Conservation (phyloP, 352 stramenopile genomes). For the Globisporangium abappressorium region DNA sequence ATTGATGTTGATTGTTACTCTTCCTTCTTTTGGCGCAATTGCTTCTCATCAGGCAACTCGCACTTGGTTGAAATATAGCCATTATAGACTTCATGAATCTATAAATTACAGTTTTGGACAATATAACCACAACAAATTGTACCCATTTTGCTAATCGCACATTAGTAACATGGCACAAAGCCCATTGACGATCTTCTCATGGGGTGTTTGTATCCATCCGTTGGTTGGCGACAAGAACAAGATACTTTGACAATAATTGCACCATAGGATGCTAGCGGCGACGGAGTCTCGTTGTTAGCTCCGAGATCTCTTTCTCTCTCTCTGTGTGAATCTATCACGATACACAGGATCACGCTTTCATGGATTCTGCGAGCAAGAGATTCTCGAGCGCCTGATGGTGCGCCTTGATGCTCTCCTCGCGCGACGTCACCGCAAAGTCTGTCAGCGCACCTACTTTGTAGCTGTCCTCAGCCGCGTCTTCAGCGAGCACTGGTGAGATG, state of each 20-base stretch:
- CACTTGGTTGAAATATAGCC: background rate
- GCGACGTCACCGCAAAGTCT: background rate
- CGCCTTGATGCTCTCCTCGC: slow-evolving; percentile 2
- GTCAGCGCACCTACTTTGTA: background rate
- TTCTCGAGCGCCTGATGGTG: slow-evolving; percentile 1
- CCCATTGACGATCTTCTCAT: background rate
- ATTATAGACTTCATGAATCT: background rate
- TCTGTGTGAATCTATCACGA: too few relatives aligned
- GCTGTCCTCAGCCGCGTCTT: background rate
- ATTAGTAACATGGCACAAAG: background rate
- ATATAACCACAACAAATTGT: background rate
- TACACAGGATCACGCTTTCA: background rate
- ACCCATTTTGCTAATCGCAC: background rate
- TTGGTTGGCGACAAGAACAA: too few relatives aligned
- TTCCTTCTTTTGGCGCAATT: background rate
- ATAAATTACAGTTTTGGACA: background rate
- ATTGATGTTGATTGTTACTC: background rate
- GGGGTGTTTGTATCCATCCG: too few relatives aligned
- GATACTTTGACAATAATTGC: too few relatives aligned
- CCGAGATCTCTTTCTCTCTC: too few relatives aligned
- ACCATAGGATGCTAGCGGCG: too few relatives aligned
- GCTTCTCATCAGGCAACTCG: background rate
- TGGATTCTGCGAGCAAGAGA: background rate
- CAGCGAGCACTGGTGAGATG: background rate
- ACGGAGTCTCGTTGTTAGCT: too few relatives aligned